A percentile compares a stretch with the other conserved stretches of the same genome.
phyloP scores from a whole-genome alignment of 2,329 filamentous ascomycete species.

The Raffaelea albimanens region DNA sequence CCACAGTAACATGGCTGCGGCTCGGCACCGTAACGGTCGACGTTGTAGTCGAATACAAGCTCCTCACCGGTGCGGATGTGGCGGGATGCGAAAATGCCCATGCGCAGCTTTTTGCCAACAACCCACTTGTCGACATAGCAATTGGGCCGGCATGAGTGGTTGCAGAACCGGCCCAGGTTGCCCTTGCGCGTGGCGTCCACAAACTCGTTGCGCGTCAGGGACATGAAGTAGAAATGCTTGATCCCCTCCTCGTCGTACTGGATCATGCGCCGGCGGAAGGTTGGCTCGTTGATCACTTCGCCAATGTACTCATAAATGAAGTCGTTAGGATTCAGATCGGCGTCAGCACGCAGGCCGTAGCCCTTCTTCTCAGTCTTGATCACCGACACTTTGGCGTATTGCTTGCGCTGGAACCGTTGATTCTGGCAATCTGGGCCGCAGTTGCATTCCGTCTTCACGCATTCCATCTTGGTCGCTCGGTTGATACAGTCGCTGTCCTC shows the following conservation, averaged over 20 bases:
- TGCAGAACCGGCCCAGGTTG: slow-evolving; percentile 94
- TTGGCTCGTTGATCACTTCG: slow-evolving; percentile 89
- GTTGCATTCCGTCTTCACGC: slow-evolving; percentile 69
- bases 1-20: slow-evolving; percentile 96
- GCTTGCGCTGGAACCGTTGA: slow-evolving; percentile 82
- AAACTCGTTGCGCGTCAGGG: slow-evolving; percentile 89
- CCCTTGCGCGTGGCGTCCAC: slow-evolving; percentile 96
- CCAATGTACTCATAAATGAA: slow-evolving; percentile 98
- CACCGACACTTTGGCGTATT: slow-evolving; percentile 85
- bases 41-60: slow-evolving; percentile 98
- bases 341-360: slow-evolving; percentile 78
- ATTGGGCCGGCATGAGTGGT: slow-evolving; percentile 97
- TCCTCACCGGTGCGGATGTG: slow-evolving; percentile 83
- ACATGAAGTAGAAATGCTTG: slow-evolving; percentile 99
- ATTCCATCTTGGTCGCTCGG: slow-evolving; percentile 96
- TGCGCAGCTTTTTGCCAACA: slow-evolving; percentile 90
- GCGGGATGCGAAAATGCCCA: slow-evolving; percentile 95
- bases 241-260: slow-evolving; percentile 95
- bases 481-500: slow-evolving; percentile 99
- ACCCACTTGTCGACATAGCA: slow-evolving; percentile 99
- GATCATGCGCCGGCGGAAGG: slow-evolving; percentile 81
- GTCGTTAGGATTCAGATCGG: slow-evolving; percentile 67
- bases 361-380: slow-evolving; percentile 99
- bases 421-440: slow-evolving; percentile 87
- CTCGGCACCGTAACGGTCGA: slow-evolving; percentile 93